Percentiles rank a stretch among this genome's conserved stretches.
Conservation (phyloP, 1,284 basidiomycete genomes). For the Trametes sp. region DNA sequence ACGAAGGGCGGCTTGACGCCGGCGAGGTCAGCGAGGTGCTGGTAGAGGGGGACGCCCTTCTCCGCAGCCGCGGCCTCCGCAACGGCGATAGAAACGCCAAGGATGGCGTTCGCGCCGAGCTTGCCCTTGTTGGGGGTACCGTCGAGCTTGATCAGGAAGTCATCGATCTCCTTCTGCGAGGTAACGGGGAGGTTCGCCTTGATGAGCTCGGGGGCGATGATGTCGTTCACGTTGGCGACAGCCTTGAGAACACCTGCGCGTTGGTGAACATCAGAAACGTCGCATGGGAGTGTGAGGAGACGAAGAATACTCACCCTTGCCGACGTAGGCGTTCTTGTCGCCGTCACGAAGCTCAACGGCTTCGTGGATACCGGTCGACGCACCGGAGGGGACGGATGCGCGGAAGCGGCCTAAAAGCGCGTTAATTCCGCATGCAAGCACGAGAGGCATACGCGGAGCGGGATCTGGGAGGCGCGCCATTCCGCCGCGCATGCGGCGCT, state of each 20-base stretch:
- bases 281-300: not conserved
- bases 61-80: constrained; percentile 94
- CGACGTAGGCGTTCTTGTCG: constrained; percentile 92
- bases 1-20: constrained; percentile 94
- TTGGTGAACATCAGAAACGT: not conserved
- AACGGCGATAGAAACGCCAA: constrained; percentile 97
- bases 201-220: constrained; percentile 92
- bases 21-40: constrained; percentile 95
- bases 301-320: constrained; percentile 75
- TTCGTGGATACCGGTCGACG: constrained; percentile 98
- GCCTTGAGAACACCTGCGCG: constrained; percentile 89
- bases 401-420: constrained; percentile 83
- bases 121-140: constrained; percentile 99
- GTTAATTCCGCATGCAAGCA: constrained; percentile 14
- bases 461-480: constrained; percentile 20
- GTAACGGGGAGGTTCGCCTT: constrained; percentile 88
- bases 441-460: constrained; percentile 1
- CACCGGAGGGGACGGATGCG: constrained; percentile 96
- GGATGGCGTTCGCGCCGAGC: constrained; percentile 99
- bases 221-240: constrained; percentile 93
- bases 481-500: constrained; percentile 9
- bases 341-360: constrained; percentile 99
- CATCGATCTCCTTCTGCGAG: constrained; percentile 95
- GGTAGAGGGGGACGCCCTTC: constrained; percentile 95
- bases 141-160: constrained; percentile 98